These are phyloP conservation scores for Escallonia rubra DNA, from an alignment of 129 eudicot species.

Conservation along the genomic window DNA sequence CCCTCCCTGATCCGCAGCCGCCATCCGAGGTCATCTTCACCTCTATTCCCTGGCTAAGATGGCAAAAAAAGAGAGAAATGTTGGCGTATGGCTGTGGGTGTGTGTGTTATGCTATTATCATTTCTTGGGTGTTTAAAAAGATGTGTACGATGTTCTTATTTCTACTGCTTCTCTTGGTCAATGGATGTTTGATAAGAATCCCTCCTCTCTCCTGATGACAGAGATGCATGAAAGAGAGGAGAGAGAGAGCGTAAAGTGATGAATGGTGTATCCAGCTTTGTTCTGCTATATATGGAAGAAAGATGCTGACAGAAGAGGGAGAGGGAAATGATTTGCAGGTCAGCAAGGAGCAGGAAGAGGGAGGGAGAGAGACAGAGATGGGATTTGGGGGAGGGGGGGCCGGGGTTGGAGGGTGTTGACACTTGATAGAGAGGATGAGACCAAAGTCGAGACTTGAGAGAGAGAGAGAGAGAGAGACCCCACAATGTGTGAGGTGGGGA, in stretches of 20 bases:
- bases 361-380: slow-evolving; percentile 6
- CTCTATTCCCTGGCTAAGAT: background rate
- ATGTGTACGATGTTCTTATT: background rate
- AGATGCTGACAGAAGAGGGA: slow-evolving; percentile 1
- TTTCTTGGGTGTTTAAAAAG: too few relatives aligned
- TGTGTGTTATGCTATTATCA: too few relatives aligned
- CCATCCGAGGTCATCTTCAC: slow-evolving; percentile 32
- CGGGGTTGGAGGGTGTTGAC: background rate
- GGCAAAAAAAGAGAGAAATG: background rate
- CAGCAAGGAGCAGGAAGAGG: too few relatives aligned
- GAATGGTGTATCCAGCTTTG: background rate
- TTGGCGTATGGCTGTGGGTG: background rate
- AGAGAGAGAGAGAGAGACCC: slow-evolving; percentile 5
- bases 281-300: background rate
- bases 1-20: slow-evolving; percentile 12
- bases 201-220: background rate
- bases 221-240: slow-evolving; percentile 5
- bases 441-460: background rate
- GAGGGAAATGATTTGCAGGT: background rate
- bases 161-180: background rate
- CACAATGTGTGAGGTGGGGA: background rate
- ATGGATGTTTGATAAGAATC: background rate
- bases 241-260: background rate
- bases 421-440: background rate
- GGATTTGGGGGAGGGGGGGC: background rate